Conservation (phyloP, 192 early-diverging fungal species). For the Gaertneriomyces semiglobifer region DNA sequence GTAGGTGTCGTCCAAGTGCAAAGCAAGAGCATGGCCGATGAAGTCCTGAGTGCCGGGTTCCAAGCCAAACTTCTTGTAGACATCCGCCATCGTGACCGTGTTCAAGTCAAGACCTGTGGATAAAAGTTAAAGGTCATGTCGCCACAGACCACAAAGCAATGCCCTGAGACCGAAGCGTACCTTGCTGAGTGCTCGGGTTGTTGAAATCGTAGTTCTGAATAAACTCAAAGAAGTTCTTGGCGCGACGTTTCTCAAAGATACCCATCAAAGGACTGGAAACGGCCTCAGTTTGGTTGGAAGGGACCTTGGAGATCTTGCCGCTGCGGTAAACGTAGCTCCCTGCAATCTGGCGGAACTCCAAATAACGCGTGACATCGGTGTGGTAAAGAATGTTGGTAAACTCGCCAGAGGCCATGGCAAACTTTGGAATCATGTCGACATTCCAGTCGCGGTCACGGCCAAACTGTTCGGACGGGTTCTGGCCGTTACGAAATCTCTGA, state of each 20-base stretch:
- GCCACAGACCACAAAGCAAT: not conserved
- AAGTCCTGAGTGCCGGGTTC: constrained; percentile 95
- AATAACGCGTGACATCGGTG: constrained; percentile 96
- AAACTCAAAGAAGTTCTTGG: constrained; percentile 94
- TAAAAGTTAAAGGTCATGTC: constrained; percentile 5
- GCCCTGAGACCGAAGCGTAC: constrained; percentile 9
- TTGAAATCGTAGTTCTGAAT: constrained; percentile 85
- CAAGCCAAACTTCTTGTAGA: constrained; percentile 90
- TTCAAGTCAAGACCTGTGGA: constrained; percentile 70
- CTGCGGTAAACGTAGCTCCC: constrained; percentile 91
- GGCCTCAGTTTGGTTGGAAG: constrained; percentile 84
- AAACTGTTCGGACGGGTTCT: constrained; percentile 44
- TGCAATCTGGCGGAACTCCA: constrained; percentile 94
- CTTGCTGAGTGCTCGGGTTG: constrained; percentile 77
- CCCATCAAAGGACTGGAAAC: constrained; percentile 82
- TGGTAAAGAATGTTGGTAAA: constrained; percentile 95
- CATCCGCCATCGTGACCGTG: constrained; percentile 68
- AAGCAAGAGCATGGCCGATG: constrained; percentile 94
- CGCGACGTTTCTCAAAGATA: constrained; percentile 88
- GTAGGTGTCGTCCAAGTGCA: constrained; percentile 87
- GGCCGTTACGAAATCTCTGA: constrained; percentile 51
- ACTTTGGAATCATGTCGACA: constrained; percentile 98
- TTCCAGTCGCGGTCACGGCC: constrained; percentile 84
- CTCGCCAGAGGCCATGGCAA: constrained; percentile 98
- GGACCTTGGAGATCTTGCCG: constrained; percentile 92